Evolutionary conservation across 2,329 filamentous ascomycete species (phyloP), one percentile per base, ranked within the genome.

Genomic region (Plenodomus tracheiphilus): DNA sequence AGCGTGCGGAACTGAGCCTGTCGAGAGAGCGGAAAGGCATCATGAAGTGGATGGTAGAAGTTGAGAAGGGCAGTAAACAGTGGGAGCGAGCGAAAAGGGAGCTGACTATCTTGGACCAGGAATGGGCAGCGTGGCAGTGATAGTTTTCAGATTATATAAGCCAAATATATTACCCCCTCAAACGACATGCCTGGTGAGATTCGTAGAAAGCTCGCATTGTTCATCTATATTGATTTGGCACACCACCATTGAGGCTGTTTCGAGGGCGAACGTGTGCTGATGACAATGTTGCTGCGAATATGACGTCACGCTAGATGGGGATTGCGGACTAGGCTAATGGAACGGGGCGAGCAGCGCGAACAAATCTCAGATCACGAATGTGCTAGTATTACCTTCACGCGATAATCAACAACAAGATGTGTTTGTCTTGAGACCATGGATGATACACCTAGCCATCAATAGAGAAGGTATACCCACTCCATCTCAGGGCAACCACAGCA

Each of bases 21-120:
- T 78, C 78, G 16, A 77, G 79, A 56, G 54, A 70, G 51, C 58
- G 53, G 32, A 78, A 79, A 57, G 51, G 55, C 8, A 41, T 67
- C n/a, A 28, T 61, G 35, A 44, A 41, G 41, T 64, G 66, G 56
- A 46, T 65, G 52, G 54, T 46, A 30, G 52, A 53, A 11, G 41
- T 62, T 35, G 58, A 65, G 25, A 64, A 58, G 41, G 58, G 63
- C 2, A 51, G 54, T n/a, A 41, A 50, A 17, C 56, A 61, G 43
- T 64, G 58, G 39, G 66, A 68, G 46, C 53, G 58, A 35, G 53
- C 65, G 15, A 69, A 51, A 54, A 46, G 51, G 13, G 60, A 66
- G 38, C 21, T 71, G 51, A 59, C 43, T 30, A 51, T 49, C 5
- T 37, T 66, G 34, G 61, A 68, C 21, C 50, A 48, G 16, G 65